Evolutionary conservation across 2,329 filamentous ascomycete genomes (phyloP), one percentile per base, ranked within the genome.

Genomic region (Microsporum ferrugineum): DNA sequence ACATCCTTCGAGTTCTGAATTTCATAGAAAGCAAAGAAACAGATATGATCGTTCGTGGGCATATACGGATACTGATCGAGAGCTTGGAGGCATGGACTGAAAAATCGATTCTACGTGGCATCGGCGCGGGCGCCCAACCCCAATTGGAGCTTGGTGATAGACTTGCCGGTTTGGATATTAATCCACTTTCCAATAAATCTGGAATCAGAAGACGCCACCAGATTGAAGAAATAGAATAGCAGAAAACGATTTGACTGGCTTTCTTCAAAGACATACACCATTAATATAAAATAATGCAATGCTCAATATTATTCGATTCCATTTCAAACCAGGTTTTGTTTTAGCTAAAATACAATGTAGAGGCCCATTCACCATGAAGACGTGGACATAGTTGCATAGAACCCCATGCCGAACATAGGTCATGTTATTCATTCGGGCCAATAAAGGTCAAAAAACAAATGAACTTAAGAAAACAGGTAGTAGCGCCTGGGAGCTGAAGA

Each of bases 201-300:
- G 63, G 55, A 31, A 62, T 59, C 57, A 59, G 63, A 23, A 63
- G 66, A 27, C 64, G 66, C 17, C 73, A 73, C 1, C 68, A 69
- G 29, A 77, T 77, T 58, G 73, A 77, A 60, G 75, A 77, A 65
- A 75, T 77, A 64, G 75, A 77, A 62, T 76, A 66, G 17, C n/a
- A 23, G 23, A 43, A 43, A 43, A 17, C 39, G 3, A 17, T 14
- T n/a, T 14, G 17, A 43, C 17, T 23, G 2, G 39, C 39, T 5
- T 3, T n/a, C 17, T 43, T 43, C 2, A 12, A 17, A 14, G 2
- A 2, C 5, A 43, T 43, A 43, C 10, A 39, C 10, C 10, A 14
- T 39, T 8, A 39, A 39, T 39, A 14, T 43, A n/a, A n/a, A 43
- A 43, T 43, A 43, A 3, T n/a, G 2, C 5, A n/a, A 43, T n/a